A percentile compares a stretch with the other conserved stretches of the same genome.
Conservation (phyloP, 371 early-diverging fungal genomes). For the Parasitella parasitica region DNA sequence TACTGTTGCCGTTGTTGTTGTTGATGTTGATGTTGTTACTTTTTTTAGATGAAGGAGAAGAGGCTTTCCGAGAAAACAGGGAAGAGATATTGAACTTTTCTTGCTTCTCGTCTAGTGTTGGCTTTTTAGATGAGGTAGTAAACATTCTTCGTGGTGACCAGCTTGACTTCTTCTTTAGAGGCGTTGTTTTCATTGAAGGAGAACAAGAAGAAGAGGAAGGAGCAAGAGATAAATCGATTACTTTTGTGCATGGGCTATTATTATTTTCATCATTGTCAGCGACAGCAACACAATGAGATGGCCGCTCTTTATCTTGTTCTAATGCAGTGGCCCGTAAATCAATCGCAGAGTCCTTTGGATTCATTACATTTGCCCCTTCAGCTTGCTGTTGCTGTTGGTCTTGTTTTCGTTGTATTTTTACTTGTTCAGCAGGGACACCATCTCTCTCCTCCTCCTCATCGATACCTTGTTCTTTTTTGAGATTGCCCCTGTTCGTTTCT, state of each 20-base stretch:
- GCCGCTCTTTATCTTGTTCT: neutral
- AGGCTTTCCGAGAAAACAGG: neutral
- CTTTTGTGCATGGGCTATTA: neutral
- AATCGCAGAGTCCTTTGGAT: slow-evolving; percentile 12
- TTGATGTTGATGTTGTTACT: neutral
- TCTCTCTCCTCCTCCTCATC: neutral
- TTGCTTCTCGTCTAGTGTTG: neutral
- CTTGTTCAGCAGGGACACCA: neutral
- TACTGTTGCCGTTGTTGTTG: neutral
- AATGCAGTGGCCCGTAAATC: slow-evolving; percentile 3
- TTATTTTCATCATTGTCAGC: neutral
- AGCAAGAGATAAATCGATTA: neutral
- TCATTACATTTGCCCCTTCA: neutral
- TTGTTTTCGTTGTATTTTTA: neutral
- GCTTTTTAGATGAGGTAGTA: neutral
- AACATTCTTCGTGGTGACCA: slow-evolving; percentile 13
- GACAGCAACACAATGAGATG: neutral
- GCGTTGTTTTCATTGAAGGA: neutral
- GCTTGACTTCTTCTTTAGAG: slow-evolving; percentile 10
- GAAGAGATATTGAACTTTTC: slow-evolving; percentile 1
- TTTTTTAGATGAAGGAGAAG: neutral
- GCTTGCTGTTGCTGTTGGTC: neutral
- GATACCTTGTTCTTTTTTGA: neutral
- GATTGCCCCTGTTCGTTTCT: neutral
- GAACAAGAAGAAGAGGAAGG: neutral